A percentile compares a stretch with the other conserved stretches of the same genome.
These are phyloP conservation scores for Alternaria sp. DNA, from an alignment of 2,329 filamentous ascomycete genomes.

Conservation along the genomic window DNA sequence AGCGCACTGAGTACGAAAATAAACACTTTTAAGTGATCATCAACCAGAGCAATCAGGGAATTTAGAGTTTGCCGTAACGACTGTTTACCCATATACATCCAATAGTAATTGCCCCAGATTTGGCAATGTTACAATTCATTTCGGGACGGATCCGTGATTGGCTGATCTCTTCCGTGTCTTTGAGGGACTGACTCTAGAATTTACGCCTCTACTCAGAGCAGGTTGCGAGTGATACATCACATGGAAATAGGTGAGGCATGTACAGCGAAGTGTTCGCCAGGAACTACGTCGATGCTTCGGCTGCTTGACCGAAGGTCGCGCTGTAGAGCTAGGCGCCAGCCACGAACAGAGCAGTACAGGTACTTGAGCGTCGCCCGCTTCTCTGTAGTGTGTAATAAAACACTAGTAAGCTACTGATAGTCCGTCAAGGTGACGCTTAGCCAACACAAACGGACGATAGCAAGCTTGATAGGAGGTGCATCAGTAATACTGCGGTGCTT, in stretches of 20 bases:
- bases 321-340: background rate
- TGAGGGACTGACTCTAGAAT: background rate
- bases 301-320: background rate
- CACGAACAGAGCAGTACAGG: background rate
- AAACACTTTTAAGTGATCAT: too few relatives aligned
- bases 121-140: constrained; percentile 20
- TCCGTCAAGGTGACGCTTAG: too few relatives aligned
- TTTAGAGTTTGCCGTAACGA: background rate
- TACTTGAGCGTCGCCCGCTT: background rate
- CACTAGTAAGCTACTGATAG: background rate
- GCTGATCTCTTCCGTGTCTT: background rate
- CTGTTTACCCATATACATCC: constrained; percentile 3
- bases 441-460: background rate
- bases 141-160: constrained; percentile 21
- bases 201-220: background rate
- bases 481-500: background rate
- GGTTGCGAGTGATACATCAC: background rate
- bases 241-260: background rate
- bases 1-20: background rate
- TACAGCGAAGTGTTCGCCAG: background rate
- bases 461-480: background rate
- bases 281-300: background rate
- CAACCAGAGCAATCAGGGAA: background rate
- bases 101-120: constrained; percentile 27
- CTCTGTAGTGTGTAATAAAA: background rate